Evolutionary conservation across 2,329 filamentous ascomycete species (phyloP), one percentile per base, ranked within the genome.

Genomic region (Sordariomycetes sp.): DNA sequence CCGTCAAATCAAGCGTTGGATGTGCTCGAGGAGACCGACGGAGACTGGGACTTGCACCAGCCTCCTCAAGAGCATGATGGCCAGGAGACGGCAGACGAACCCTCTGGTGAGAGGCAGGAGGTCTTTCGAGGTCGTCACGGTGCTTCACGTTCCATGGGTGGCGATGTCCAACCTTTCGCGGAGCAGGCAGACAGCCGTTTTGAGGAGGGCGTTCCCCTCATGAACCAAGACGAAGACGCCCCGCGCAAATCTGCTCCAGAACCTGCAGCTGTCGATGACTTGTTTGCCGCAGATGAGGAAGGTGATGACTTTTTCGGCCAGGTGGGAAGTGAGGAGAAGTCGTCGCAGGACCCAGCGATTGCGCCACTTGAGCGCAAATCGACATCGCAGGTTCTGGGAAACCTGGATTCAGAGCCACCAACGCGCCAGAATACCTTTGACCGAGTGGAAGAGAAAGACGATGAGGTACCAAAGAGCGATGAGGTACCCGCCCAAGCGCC

Each of bases 121-220:
- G n/a, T n/a, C n/a, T 6, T 19, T 19, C 34, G 17, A 9, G 21
- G 20, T 16, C 31, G 26, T 6, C 31, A 38, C 34, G 42, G 41
- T 4, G 38, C 47, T 9, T 57, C 55, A 7, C 55, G 61, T 28
- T 60, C 55, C 8, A 51, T 68, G 30, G 66, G 66, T 8, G 61
- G 66, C 11, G 61, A 68, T 15, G 40, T 66, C 1, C 50, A 56
- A 16, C 60, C 54, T 27, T 41, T 51, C 2, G 55, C 62, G 10
- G 61, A 61, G 23, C 59, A 59, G 16, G 58, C 61, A 2, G 71
- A 80, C 18, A 70, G 72, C 17, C 72, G 81, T 29, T 86, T 70
- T 42, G 79, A 83, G 38, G 82, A 86, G 56, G 81, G 81, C 0
- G 39, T 86, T 5, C 80, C 81, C 2, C 55, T 86, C 39, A 75